Evolutionary conservation across 2,329 filamentous ascomycete genomes (phyloP).

Genomic region (Colletotrichum caudatum): DNA sequence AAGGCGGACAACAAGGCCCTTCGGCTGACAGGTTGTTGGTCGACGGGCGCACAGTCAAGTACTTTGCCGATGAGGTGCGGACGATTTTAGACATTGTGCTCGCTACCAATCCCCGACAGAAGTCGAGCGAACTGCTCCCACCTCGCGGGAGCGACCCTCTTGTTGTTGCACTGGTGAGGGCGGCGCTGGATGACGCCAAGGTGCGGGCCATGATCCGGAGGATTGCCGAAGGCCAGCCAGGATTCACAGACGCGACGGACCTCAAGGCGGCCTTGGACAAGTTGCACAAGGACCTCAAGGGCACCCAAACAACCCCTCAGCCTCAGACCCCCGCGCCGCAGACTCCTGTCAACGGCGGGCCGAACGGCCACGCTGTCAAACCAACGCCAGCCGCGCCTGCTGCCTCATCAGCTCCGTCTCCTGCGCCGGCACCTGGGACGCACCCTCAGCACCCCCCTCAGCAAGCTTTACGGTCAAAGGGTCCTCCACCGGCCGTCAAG

Average conservation of each 20-base stretch:
- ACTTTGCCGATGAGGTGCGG: conserved; percentile 69
- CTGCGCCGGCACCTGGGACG: conserved; percentile 26
- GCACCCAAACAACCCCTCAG: conserved; percentile 47
- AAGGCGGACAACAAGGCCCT: conserved; percentile 63
- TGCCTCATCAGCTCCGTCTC: conserved; percentile 16
- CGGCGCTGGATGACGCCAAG: conserved; percentile 64
- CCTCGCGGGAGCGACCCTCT: conserved; percentile 67
- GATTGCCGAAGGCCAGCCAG: conserved; percentile 64
- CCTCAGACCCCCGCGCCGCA: conserved; percentile 48
- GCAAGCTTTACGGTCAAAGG: conserved; percentile 71
- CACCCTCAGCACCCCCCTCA: conserved; percentile 52
- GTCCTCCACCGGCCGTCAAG: conserved; percentile 62
- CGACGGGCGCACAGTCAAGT: conserved; percentile 68
- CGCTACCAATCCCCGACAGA: conserved; percentile 69
- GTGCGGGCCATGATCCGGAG: conserved; percentile 65
- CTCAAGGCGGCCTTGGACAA: conserved; percentile 65
- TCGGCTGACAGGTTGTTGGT: conserved; percentile 67
- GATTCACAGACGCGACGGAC: conserved; percentile 65
- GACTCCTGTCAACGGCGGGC: conserved; percentile 49
- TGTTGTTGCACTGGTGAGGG: conserved; percentile 68
- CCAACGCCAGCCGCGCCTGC: conserved; percentile 25
- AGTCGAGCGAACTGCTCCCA: conserved; percentile 63
- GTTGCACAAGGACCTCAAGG: conserved; percentile 52
- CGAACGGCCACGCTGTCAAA: conserved; percentile 48
- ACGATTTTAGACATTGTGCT: conserved; percentile 70